Percentiles rank a stretch among this genome's conserved stretches.
Evolutionary conservation across 768 basidiomycete genomes (phyloP).

Genomic region (Hortiboletus flavorubellus): DNA sequence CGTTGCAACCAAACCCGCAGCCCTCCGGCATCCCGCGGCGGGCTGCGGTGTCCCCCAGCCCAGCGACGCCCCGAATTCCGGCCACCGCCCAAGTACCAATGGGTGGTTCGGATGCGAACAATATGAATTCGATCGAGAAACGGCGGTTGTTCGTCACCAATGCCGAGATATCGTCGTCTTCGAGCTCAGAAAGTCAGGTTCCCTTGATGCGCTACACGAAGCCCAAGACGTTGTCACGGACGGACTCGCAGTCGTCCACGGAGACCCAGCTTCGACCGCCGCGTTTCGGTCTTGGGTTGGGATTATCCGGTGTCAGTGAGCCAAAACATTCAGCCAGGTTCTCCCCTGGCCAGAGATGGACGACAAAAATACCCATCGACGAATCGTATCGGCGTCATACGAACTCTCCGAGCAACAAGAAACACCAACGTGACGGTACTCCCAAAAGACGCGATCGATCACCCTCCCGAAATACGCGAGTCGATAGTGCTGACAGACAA

Average conservation of each 20-base stretch:
- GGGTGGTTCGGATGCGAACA: conserved; percentile 30
- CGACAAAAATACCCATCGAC: conserved; percentile 5
- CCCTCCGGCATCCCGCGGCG: conserved; percentile 29
- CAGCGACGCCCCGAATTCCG: conserved; percentile 13
- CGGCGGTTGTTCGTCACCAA: conserved; percentile 46
- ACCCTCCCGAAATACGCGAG: neutral
- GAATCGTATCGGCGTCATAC: conserved; percentile 3
- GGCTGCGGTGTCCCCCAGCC: conserved; percentile 13
- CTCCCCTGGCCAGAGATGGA: conserved; percentile 15
- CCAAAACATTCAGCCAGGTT: conserved; percentile 9
- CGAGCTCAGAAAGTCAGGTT: conserved; percentile 39
- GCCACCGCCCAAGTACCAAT: conserved; percentile 5
- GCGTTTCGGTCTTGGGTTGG: conserved; percentile 31
- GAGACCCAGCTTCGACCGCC: conserved; percentile 22
- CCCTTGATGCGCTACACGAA: conserved; percentile 13
- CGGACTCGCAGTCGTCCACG: conserved; percentile 22
- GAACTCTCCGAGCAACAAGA: conserved; percentile 8
- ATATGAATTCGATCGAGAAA: conserved; percentile 29
- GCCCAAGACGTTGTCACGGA: conserved; percentile 12
- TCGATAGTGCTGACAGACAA: conserved; percentile 9
- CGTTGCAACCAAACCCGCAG: conserved; percentile 9
- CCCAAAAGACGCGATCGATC: conserved; percentile 15
- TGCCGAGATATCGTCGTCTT: conserved; percentile 40
- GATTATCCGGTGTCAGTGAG: conserved; percentile 16
- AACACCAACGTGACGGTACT: conserved; percentile 4